Evolutionary conservation across 148 eudicot species (phyloP), one percentile per base, ranked within the genome.

Genomic region (Camellia sinensis): DNA sequence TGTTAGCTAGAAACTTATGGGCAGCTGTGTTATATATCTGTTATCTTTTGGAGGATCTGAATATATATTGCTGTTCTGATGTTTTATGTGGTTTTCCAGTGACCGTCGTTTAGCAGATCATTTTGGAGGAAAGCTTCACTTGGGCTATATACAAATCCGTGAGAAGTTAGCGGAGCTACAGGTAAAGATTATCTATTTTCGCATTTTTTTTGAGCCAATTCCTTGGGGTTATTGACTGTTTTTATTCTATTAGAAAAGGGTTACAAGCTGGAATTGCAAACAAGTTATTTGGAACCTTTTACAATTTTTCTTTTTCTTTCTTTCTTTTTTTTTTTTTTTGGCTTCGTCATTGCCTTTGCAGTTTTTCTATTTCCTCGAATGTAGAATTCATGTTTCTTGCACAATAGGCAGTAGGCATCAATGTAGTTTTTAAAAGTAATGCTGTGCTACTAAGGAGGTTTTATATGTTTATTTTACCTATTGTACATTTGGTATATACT

Each of bases 61-160:
- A 45, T 17, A 40, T 54, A 54, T 67, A 48, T 4, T 48, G 65
- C 43, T 29, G 48, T 72, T 40, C 63, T 79, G 9, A 46, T 80
- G 54, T 64, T 37, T 62, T 53, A 21, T 87, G 75, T 87, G 80
- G 75, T 81, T 83, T 88, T 76, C 94, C 94, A 95, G 99, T 84
- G 97, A 95, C 77, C 97, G 97, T 50, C 99, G 99, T 78, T 88
- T 95, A 84, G 92, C 99, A 60, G 99, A 95, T 89, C 99, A 95
- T 90, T 95, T 95, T 87, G 99, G 99, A 77, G 98, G 99, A 60
- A 95, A 95, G 90, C 93, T 95, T 84, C 99, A 95, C 80, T 78
- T 93, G 82, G 98, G 99, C 78, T 95, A 95, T 89, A 95, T 95
- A 94, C 99, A 93, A 87, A 93, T 95, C 61, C 99, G 99, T 75